Percentiles rank a stretch among this genome's conserved stretches.
These are phyloP conservation scores for Bocquillonia castaneifolia DNA, from an alignment of 441 rosid species.

Conservation along the genomic window DNA sequence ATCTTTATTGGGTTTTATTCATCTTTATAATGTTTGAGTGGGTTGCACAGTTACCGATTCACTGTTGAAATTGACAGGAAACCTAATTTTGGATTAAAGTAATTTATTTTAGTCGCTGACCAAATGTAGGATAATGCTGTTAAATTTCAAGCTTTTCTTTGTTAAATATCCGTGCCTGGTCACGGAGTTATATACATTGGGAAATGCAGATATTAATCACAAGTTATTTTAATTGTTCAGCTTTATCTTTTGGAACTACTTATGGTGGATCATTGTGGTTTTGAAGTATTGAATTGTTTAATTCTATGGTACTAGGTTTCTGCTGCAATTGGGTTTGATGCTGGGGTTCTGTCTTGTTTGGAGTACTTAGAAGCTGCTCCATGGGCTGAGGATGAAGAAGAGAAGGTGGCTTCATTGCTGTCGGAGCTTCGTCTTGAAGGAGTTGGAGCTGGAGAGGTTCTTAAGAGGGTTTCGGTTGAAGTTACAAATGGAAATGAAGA, in stretches of 20 bases:
- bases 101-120: neutral
- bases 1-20: neutral
- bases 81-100: neutral
- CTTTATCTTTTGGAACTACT: neutral
- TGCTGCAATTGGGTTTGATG: conserved; percentile 87
- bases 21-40: neutral
- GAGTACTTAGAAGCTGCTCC: conserved; percentile 98
- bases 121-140: neutral
- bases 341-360: conserved; percentile 85
- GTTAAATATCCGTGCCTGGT: too few species aligned
- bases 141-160: neutral
- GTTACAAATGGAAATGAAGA: conserved; percentile 47
- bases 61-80: conserved; percentile 12
- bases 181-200: neutral
- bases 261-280: neutral
- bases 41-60: conserved; percentile 2
- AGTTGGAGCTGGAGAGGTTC: conserved; percentile 82
- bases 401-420: conserved; percentile 68
- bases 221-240: neutral
- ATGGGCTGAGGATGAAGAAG: conserved; percentile 98
- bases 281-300: conserved; percentile 21
- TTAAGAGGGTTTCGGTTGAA: conserved; percentile 84
- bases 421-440: conserved; percentile 83
- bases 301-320: conserved; percentile 56
- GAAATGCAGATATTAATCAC: neutral